Conservation (phyloP, 23 red algal genomes). For the Gracilariopsis chorda region DNA sequence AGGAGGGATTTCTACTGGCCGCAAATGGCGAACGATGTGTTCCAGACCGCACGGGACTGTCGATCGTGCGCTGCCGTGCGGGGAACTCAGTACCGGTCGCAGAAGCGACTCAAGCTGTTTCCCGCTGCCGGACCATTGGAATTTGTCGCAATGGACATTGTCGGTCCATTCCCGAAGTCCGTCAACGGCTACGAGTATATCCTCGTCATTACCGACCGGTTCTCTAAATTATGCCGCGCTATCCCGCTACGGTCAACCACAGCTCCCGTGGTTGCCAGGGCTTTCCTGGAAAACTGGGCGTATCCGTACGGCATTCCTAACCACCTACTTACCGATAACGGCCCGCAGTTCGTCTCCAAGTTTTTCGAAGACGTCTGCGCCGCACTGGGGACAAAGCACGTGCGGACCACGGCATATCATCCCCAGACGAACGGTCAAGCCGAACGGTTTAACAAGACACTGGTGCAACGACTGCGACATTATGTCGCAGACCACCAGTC, state of each 20-base stretch:
- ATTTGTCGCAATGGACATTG: slow-evolving; percentile 22
- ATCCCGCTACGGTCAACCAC: slow-evolving; percentile 24
- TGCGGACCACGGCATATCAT: background rate
- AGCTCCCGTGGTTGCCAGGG: background rate
- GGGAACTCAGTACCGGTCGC: background rate
- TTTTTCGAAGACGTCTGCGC: slow-evolving; percentile 9
- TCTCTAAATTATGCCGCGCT: background rate
- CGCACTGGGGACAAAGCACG: background rate
- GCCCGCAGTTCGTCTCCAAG: slow-evolving; percentile 16
- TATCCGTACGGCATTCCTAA: slow-evolving; percentile 1
- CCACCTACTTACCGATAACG: slow-evolving; percentile 8
- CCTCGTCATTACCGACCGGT: slow-evolving; percentile 52
- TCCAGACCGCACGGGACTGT: slow-evolving; percentile 1
- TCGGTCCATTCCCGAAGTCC: slow-evolving; percentile 10
- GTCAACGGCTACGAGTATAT: slow-evolving; percentile 8
- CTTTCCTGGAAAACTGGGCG: background rate
- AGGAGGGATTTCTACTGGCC: slow-evolving; percentile 22
- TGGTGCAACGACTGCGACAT: slow-evolving; percentile 21
- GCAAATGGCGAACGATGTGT: slow-evolving; percentile 25
- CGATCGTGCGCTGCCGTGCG: background rate
- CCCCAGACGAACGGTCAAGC: slow-evolving; percentile 44
- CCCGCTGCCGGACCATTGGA: background rate
- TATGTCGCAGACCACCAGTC: slow-evolving; percentile 31
- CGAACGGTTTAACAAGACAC: slow-evolving; percentile 18
- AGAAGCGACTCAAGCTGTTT: slow-evolving; percentile 22